Conservation (phyloP, 495 filamentous ascomycete genomes). For the Chaetomium tenue region DNA sequence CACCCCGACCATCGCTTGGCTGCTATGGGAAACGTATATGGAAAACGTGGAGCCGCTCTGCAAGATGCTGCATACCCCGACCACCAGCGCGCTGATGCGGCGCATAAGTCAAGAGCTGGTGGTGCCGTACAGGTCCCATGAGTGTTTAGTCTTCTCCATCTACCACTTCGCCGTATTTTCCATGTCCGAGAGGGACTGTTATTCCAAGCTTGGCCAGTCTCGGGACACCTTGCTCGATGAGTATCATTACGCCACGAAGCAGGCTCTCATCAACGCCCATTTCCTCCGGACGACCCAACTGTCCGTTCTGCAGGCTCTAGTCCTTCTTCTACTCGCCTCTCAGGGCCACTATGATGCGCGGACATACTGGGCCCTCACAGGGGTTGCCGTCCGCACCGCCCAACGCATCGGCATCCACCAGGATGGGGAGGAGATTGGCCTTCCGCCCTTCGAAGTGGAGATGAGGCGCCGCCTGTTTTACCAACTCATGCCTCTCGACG, state of each 20-base stretch:
- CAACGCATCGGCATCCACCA: conserved; percentile 48
- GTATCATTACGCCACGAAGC: conserved; percentile 37
- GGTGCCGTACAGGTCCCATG: conserved; percentile 31
- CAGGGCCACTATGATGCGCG: conserved; percentile 36
- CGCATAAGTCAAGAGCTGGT: conserved; percentile 26
- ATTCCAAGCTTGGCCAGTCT: conserved; percentile 33
- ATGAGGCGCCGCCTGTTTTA: conserved; percentile 62
- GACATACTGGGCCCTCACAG: conserved; percentile 43
- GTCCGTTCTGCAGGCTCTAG: conserved; percentile 41
- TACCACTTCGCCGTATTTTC: conserved; percentile 41
- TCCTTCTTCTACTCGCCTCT: conserved; percentile 37
- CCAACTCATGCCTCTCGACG: conserved; percentile 58
- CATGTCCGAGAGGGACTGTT: conserved; percentile 39
- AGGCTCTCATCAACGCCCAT: conserved; percentile 42
- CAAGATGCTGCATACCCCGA: conserved; percentile 59
- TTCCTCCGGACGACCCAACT: conserved; percentile 43
- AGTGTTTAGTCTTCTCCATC: conserved; percentile 43
- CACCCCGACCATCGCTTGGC: conserved; percentile 21
- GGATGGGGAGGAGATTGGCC: conserved; percentile 52
- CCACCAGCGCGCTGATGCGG: conserved; percentile 38
- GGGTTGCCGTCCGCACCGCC: conserved; percentile 44
- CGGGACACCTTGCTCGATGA: conserved; percentile 26
- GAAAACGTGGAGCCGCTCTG: conserved; percentile 56
- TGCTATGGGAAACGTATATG: conserved; percentile 55
- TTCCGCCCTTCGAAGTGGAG: conserved; percentile 61